A percentile compares a stretch with the other conserved stretches of the same genome.
phyloP scores from a whole-genome alignment of 306 rosid species.

The Prunus salicina region DNA sequence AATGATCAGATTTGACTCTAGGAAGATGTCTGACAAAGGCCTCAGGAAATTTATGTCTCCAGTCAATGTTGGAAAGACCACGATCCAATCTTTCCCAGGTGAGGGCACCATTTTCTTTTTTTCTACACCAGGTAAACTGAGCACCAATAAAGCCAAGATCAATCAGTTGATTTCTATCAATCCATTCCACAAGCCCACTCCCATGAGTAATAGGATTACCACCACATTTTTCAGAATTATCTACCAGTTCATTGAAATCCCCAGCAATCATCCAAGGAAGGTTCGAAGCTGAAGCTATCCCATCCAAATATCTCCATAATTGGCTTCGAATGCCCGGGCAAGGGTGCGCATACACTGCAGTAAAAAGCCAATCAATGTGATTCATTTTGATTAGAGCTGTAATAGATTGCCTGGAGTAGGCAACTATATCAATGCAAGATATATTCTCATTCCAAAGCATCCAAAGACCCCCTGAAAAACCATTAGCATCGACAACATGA shows the following conservation, averaged over 20 bases:
- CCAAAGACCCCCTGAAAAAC: not conserved
- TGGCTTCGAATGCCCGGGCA: not conserved
- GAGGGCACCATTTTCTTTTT: not conserved
- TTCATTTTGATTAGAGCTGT: not conserved
- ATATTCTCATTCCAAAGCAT: not conserved
- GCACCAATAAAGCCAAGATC: not conserved
- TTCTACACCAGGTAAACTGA: not conserved
- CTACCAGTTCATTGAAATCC: not conserved
- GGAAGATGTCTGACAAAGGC: not conserved
- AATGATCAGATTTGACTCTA: not conserved
- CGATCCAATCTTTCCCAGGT: not conserved
- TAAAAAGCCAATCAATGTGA: not conserved
- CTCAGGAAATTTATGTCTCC: not conserved
- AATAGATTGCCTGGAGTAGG: not conserved
- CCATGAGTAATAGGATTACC: not conserved
- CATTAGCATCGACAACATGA: no score
- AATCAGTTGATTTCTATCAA: not conserved
- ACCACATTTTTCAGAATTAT: not conserved
- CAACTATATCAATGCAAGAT: not conserved
- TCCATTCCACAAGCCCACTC: not conserved
- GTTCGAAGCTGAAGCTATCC: not conserved
- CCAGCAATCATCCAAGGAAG: not conserved
- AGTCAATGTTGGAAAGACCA: not conserved
- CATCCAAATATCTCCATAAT: not conserved
- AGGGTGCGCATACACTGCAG: not conserved